A percentile compares a stretch with the other conserved stretches of the same genome.
Conservation (phyloP, 345 rosid genomes). For the Gossypium thurberi region DNA sequence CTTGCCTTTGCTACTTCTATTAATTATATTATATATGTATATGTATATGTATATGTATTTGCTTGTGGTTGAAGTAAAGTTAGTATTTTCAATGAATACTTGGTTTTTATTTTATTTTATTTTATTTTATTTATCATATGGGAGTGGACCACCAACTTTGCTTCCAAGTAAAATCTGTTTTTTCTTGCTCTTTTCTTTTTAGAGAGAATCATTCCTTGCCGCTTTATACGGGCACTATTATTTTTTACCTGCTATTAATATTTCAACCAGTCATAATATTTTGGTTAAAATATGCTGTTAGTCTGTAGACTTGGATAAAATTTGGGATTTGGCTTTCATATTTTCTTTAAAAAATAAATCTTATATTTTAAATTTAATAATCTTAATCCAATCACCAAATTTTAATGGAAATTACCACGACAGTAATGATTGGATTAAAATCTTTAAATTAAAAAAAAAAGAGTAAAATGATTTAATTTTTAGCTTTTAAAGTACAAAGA, state of each 20-base stretch:
- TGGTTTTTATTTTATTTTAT: too few relatives aligned
- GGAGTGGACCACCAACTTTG: not conserved
- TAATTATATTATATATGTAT: not conserved
- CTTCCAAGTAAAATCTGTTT: not conserved
- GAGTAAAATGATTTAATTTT: too few relatives aligned
- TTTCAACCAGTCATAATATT: not conserved
- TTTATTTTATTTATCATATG: not conserved
- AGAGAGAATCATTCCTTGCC: not conserved
- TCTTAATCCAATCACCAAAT: too few relatives aligned
- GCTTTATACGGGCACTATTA: not conserved
- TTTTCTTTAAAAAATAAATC: too few relatives aligned
- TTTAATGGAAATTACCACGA: too few relatives aligned
- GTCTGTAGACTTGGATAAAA: too few relatives aligned
- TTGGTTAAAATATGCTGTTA: too few relatives aligned
- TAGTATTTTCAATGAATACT: not conserved
- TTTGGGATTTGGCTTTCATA: too few relatives aligned
- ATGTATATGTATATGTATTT: not conserved
- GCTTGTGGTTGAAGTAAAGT: constrained; percentile 13
- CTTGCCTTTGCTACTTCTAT: not conserved
- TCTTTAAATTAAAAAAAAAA: too few relatives aligned
- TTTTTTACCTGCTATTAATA: not conserved
- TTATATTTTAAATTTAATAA: too few relatives aligned
- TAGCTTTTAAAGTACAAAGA: too few relatives aligned
- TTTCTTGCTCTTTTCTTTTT: not conserved
- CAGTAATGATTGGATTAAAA: too few relatives aligned